Base-by-base conservation (phyloP, 2,329 filamentous ascomycete genomes). In the Thelonectria rubi region DNA sequence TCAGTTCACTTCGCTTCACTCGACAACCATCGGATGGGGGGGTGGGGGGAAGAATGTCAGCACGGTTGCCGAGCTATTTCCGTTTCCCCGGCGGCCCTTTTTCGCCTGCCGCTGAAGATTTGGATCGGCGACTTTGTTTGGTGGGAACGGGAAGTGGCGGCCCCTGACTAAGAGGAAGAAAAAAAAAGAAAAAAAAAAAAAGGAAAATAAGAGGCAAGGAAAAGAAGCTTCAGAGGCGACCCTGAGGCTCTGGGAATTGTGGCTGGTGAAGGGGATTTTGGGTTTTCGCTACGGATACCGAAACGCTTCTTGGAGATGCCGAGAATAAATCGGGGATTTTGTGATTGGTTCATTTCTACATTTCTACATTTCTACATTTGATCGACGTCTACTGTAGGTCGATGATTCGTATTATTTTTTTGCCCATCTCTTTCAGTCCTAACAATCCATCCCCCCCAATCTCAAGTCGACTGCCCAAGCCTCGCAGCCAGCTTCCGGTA, bases 401-500 rank as follows among this genome's bases (percentile, higher is more conserved):
- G n/a, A n/a, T 7, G 24, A 24, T 24, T 4, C 4, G 4, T 24
- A 4, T 24, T 20, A 42, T 20, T 17, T 17, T 45, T 14, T 53
- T 43, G 10, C 12, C 24, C 24, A 7, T 24, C 5, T 47, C 37
- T 55, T 42, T 42, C 17, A 3, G 17, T 8, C 15, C 3, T n/a
- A 17, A 46, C 7, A 7, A 24, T 24, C 7, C n/a, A n/a, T n/a
- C n/a, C n/a, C n/a, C n/a, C n/a, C n/a, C n/a, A n/a, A n/a, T n/a
- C 20, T 30, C 11, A 65, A 12, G 32, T 62, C 17, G 63, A 54
- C 58, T 63, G 58, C 4, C 62, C 59, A 10, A 71, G 42, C 42
- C 70, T 70, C 1, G 12, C 48, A 24, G 64, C 58, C 4, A 82
- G 55, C 52, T 67, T 72, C 34, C 78, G 70, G 62, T 84, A 86